phyloP scores from a whole-genome alignment of 805 yeast genomes.

The Candida loeiensis region DNA sequence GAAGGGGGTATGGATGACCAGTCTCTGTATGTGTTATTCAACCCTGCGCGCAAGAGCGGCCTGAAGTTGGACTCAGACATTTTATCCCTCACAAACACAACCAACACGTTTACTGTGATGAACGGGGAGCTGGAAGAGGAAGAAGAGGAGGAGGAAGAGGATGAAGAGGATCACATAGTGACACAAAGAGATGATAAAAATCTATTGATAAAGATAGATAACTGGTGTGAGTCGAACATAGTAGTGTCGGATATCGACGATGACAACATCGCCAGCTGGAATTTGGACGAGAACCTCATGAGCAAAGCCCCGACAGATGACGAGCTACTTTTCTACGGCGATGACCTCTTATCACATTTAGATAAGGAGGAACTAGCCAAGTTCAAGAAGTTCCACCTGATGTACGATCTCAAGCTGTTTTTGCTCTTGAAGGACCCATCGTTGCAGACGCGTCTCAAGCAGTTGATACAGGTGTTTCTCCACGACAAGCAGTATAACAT shows the following conservation, averaged over 20 bases:
- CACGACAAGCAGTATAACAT: constrained; percentile 2
- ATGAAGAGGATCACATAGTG: constrained; percentile 3
- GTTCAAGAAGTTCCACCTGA: constrained; percentile 22
- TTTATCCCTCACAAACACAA: constrained; percentile 13
- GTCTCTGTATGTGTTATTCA: constrained; percentile 16
- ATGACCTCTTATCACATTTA: constrained; percentile 25
- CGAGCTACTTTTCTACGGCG: constrained; percentile 26
- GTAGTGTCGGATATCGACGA: constrained; percentile 18
- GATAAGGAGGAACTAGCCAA: constrained; percentile 22
- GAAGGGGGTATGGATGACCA: constrained; percentile 12
- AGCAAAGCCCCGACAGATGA: constrained; percentile 1
- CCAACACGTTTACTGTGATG: constrained; percentile 6
- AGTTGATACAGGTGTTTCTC: constrained; percentile 6
- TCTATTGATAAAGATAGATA: constrained; percentile 12
- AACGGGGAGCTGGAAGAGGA: constrained; percentile 11
- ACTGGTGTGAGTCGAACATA: constrained; percentile 12
- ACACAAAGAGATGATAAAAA: constrained; percentile 3
- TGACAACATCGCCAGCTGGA: constrained; percentile 38
- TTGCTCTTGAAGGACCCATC: constrained; percentile 6
- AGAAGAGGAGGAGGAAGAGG: constrained; percentile 9
- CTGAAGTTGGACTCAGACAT: constrained; percentile 12
- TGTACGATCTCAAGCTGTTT: constrained; percentile 13
- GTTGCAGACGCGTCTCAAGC: constrained; percentile 4
- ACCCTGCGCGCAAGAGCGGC: constrained; percentile 7
- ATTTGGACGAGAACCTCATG: constrained; percentile 27